phyloP scores from a whole-genome alignment of 176 grass and related monocot genomes.

The Lolium multiflorum region DNA sequence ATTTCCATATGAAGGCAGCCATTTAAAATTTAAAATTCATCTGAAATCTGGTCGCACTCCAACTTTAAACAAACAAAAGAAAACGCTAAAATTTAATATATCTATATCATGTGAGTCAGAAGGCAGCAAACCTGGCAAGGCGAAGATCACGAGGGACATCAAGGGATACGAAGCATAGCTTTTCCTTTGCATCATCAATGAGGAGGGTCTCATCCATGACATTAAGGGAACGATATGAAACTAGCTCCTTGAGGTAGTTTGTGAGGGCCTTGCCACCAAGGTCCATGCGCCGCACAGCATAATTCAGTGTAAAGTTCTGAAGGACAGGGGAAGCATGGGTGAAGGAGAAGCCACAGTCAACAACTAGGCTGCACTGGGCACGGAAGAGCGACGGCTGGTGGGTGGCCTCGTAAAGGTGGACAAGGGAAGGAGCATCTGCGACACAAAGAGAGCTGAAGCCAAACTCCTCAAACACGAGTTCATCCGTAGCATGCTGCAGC shows the following conservation, averaged over 20 bases:
- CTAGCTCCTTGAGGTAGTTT: slow-evolving; percentile 94
- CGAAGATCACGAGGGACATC: slow-evolving; percentile 74
- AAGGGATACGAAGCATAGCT: slow-evolving; percentile 92
- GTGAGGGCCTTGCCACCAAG: slow-evolving; percentile 93
- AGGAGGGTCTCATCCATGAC: slow-evolving; percentile 95
- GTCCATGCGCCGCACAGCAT: slow-evolving; percentile 80
- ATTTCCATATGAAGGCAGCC: slow-evolving; percentile 17
- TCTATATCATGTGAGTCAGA: slow-evolving; percentile 9
- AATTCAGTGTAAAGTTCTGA: slow-evolving; percentile 91
- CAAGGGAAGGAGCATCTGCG: slow-evolving; percentile 82
- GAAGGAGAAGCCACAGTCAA: slow-evolving; percentile 95
- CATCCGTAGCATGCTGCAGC: slow-evolving; percentile 76
- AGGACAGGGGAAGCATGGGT: slow-evolving; percentile 87
- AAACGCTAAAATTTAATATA: neutral
- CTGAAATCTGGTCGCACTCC: neutral
- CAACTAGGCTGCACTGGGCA: slow-evolving; percentile 79
- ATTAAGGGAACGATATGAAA: slow-evolving; percentile 92
- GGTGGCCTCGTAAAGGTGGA: slow-evolving; percentile 86
- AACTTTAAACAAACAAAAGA: slow-evolving; percentile 13
- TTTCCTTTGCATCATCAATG: slow-evolving; percentile 96
- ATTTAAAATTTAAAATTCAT: slow-evolving; percentile 8
- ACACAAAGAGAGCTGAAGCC: slow-evolving; percentile 82
- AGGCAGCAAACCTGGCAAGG: slow-evolving; percentile 67
- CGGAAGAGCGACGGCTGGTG: slow-evolving; percentile 38
- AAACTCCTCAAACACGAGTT: slow-evolving; percentile 93